These are phyloP conservation scores for Saitozyma sp. DNA, from an alignment of 768 basidiomycete genomes.

Conservation along the genomic window DNA sequence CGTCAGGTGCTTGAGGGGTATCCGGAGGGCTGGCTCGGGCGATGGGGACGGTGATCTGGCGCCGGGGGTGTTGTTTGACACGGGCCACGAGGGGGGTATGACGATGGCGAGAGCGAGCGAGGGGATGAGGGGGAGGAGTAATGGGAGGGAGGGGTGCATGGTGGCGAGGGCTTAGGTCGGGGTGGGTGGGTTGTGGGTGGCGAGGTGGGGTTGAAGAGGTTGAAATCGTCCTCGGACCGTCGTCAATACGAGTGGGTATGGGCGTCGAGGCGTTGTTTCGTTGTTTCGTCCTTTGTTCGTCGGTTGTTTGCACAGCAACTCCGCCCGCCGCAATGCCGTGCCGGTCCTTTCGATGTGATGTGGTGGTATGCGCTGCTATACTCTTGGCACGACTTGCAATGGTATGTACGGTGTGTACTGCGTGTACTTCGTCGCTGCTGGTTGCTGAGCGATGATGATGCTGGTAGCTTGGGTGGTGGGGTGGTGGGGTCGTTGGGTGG, in stretches of 20 bases:
- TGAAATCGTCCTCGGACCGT: not conserved
- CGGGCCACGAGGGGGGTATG: not conserved
- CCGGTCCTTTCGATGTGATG: no score
- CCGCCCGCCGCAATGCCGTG: no score
- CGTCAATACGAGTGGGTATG: no score
- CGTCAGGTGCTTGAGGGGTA: conserved; percentile 11
- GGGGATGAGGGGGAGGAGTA: conserved; percentile 3
- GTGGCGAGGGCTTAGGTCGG: not conserved
- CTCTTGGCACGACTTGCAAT: no score
- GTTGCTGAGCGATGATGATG: no score
- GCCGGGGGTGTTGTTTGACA: not conserved
- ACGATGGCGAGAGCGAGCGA: not conserved
- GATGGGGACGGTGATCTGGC: not conserved
- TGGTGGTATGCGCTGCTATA: no score
- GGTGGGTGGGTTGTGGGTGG: not conserved
- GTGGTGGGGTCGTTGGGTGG: no score
- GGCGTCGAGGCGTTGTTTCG: not conserved
- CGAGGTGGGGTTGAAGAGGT: not conserved
- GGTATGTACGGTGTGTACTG: no score
- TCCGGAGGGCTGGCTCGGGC: conserved; percentile 4
- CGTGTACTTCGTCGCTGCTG: no score
- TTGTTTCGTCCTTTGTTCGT: not conserved
- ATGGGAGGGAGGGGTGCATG: not conserved
- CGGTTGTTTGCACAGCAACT: no score
- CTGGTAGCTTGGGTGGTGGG: no score